Conservation (phyloP, 495 filamentous ascomycete genomes). For the Clohesyomyces aquaticus region DNA sequence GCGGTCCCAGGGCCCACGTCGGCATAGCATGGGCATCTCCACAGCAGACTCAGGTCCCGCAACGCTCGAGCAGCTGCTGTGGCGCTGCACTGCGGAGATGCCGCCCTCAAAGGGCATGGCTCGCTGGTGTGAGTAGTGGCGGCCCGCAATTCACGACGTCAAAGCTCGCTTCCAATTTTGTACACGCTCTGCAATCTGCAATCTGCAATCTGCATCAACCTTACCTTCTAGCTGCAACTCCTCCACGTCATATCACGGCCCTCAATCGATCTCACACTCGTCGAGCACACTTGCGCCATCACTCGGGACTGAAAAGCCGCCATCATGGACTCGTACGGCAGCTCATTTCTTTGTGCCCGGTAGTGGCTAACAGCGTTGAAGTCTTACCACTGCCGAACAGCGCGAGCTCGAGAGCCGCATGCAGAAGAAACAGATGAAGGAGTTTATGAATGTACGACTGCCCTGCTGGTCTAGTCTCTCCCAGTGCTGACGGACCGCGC, state of each 20-base stretch:
- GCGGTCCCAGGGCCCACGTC: too few species aligned
- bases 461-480: not conserved
- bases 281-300: constrained; percentile 1
- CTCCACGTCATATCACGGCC: not conserved
- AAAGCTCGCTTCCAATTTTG: constrained; percentile 24
- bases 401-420: constrained; percentile 89
- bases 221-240: not conserved
- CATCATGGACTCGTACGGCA: constrained; percentile 39
- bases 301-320: constrained; percentile 1
- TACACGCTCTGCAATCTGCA: not conserved
- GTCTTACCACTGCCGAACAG: constrained; percentile 80
- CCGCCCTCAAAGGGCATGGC: too few species aligned
- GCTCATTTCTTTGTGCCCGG: not conserved
- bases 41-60: too few species aligned
- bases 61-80: too few species aligned
- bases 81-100: too few species aligned
- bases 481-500: constrained; percentile 15
- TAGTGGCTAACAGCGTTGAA: constrained; percentile 35
- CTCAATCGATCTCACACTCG: not conserved
- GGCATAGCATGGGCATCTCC: too few species aligned
- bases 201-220: not conserved
- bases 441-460: constrained; percentile 86
- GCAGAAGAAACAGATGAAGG: constrained; percentile 96
- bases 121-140: not conserved
- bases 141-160: not conserved